phyloP scores from a whole-genome alignment of 139 green algal genomes.

The Chlorella sp. region DNA sequence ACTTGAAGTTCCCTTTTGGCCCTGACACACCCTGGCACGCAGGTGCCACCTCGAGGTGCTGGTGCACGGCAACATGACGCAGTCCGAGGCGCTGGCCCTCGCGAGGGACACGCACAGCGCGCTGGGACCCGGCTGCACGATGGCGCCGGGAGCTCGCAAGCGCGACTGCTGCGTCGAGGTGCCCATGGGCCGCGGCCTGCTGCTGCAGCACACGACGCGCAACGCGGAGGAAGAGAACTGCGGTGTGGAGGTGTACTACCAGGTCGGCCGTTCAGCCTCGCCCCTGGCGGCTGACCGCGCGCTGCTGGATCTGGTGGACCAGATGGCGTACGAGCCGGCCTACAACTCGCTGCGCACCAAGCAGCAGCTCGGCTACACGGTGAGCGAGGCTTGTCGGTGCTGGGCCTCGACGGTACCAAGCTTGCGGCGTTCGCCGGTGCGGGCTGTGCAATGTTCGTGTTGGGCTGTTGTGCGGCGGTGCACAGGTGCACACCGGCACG shows the following conservation, averaged over 20 bases:
- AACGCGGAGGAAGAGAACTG: constrained; percentile 83
- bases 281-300: constrained; percentile 37
- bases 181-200: constrained; percentile 3
- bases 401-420: background rate
- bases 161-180: constrained; percentile 32
- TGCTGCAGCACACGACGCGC: constrained; percentile 27
- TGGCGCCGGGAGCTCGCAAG: constrained; percentile 10
- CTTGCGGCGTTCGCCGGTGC: background rate
- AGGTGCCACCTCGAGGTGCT: constrained; percentile 68
- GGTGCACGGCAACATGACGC: constrained; percentile 74
- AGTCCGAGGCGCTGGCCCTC: constrained; percentile 34
- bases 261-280: no score
- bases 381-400: no score
- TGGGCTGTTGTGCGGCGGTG: background rate
- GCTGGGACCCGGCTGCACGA: constrained; percentile 7
- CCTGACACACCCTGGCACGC: constrained; percentile 41
- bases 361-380: constrained; percentile 91
- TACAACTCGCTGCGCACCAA: constrained; percentile 87
- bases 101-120: background rate
- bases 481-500: constrained; percentile 60
- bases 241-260: constrained; percentile 73
- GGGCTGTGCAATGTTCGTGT: background rate
- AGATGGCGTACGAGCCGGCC: constrained; percentile 69
- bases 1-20: no score
- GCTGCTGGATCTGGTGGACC: constrained; percentile 58